Evolutionary conservation across 306 rosid species (phyloP), one percentile per base, ranked within the genome.

Genomic region (Cicer pinnatifidum): DNA sequence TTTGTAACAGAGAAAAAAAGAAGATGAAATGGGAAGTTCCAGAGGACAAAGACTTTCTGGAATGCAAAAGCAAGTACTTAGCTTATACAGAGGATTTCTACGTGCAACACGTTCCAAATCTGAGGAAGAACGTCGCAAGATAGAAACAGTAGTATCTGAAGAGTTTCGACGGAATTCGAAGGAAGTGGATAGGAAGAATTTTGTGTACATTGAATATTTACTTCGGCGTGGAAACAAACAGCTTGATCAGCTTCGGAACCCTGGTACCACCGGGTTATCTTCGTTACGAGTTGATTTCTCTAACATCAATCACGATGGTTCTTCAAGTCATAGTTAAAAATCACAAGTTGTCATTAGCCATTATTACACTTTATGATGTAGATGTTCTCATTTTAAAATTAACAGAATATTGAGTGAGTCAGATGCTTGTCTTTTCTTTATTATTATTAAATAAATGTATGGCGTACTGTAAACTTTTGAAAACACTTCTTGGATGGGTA

Each of bases 31-130:
- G 98, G 92, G 80, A 50, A 77, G 66, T 67, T 73, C 82, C 1
- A 17, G 68, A 17, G 87, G 76, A 12, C 83, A 80, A 35, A 91
- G 83, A 80, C 92, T 93, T 41, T 93, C 97, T 5, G 97, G 97
- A 40, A 80, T 93, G 92, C 98, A 93, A 72, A 93, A 80, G 50
- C 97, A 91, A 85, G 96, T 93, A 2, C 94, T 93, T 12, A 67
- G 91, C 45, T 71, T 91, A 33, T 91, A 89, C 85, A 84, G 96
- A 83, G 88, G 86, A 11, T 93, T 93, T 87, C 78, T 93, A 11
- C 88, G 96, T 47, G 86, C 87, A 3, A 89, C 98, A 1, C 94
- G 96, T 4, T 78, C 85, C 17, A 93, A 91, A 78, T 81, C 90
- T 0, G 40, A 61, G 4, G 87, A 83, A 63, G 97, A 93, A 68